Evolutionary conservation across 2,329 filamentous ascomycete species (phyloP).

Genomic region (Tolypocladium cylindrosporum): DNA sequence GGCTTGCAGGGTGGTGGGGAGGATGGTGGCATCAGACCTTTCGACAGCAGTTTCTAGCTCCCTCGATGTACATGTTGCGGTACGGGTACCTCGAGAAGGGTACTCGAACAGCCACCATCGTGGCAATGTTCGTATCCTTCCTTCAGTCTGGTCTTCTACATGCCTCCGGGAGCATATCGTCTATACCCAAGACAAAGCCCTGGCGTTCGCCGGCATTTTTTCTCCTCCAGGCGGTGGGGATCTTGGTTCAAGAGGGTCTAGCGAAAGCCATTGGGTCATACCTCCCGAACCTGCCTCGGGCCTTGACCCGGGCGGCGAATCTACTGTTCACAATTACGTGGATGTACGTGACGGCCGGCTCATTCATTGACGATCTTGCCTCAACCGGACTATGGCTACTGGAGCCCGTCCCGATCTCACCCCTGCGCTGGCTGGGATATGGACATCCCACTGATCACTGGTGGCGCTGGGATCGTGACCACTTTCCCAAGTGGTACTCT

Average conservation of each 20-base stretch:
- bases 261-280: constrained; percentile 20
- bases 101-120: constrained; percentile 11
- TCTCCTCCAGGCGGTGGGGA: constrained; percentile 54
- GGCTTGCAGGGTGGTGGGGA: constrained; percentile 75
- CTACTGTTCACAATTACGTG: constrained; percentile 52
- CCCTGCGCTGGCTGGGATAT: constrained; percentile 55
- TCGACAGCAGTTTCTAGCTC: constrained; percentile 59
- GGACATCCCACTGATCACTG: constrained; percentile 50
- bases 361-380: constrained; percentile 69
- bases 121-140: constrained; percentile 38
- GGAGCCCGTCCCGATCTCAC: constrained; percentile 72
- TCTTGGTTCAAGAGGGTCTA: constrained; percentile 45
- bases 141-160: constrained; percentile 60
- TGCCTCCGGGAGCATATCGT: constrained; percentile 56
- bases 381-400: constrained; percentile 66
- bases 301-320: constrained; percentile 45
- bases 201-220: constrained; percentile 61
- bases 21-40: constrained; percentile 89
- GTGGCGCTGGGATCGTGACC: constrained; percentile 54
- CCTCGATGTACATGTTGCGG: constrained; percentile 37
- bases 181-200: constrained; percentile 41
- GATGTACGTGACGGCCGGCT: constrained; percentile 54
- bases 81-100: constrained; percentile 26
- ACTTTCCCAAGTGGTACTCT: constrained; percentile 43
- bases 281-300: constrained; percentile 30